Percentiles rank a stretch among this genome's conserved stretches.
These are phyloP conservation scores for Xylariaceae sp. DNA, from an alignment of 2,329 filamentous ascomycete species.

Conservation along the genomic window DNA sequence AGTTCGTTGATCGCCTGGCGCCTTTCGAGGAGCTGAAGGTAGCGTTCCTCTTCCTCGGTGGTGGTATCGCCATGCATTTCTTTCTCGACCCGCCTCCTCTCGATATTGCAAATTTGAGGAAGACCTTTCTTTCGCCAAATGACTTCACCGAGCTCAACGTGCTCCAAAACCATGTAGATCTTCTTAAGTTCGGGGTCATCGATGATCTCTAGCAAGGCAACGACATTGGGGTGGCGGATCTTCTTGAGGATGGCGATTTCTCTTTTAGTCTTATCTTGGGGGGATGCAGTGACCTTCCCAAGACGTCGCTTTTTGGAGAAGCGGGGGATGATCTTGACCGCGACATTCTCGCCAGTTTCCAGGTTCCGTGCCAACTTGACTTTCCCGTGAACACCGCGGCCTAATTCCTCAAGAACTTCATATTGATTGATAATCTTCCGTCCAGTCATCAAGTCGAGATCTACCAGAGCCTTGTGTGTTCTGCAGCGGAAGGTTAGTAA, in stretches of 20 bases:
- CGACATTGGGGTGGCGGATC: conserved; percentile 94
- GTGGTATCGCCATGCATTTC: conserved; percentile 61
- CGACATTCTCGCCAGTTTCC: conserved; percentile 72
- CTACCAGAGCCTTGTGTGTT: conserved; percentile 87
- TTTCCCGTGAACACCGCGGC: conserved; percentile 93
- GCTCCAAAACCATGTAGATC: conserved; percentile 96
- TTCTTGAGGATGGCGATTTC: conserved; percentile 99
- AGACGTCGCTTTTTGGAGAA: conserved; percentile 90
- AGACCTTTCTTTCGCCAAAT: conserved; percentile 88
- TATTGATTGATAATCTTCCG: conserved; percentile 98
- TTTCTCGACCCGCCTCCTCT: conserved; percentile 74
- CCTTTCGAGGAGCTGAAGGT: conserved; percentile 55
- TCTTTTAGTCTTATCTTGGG: conserved; percentile 79
- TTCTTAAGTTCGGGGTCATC: conserved; percentile 95
- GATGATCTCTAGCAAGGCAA: conserved; percentile 92
- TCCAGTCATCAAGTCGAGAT: conserved; percentile 82
- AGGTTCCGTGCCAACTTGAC: conserved; percentile 90
- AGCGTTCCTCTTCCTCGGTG: conserved; percentile 57
- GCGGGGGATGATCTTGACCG: conserved; percentile 97
- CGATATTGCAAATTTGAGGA: conserved; percentile 76
- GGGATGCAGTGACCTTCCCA: conserved; percentile 71
- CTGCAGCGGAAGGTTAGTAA: conserved; percentile 36
- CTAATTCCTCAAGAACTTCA: conserved; percentile 93
- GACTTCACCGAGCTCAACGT: conserved; percentile 90
- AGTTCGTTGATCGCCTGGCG: conserved; percentile 55